phyloP scores from a whole-genome alignment of 164 flowering plant species.

The Taxillus chinensis region DNA sequence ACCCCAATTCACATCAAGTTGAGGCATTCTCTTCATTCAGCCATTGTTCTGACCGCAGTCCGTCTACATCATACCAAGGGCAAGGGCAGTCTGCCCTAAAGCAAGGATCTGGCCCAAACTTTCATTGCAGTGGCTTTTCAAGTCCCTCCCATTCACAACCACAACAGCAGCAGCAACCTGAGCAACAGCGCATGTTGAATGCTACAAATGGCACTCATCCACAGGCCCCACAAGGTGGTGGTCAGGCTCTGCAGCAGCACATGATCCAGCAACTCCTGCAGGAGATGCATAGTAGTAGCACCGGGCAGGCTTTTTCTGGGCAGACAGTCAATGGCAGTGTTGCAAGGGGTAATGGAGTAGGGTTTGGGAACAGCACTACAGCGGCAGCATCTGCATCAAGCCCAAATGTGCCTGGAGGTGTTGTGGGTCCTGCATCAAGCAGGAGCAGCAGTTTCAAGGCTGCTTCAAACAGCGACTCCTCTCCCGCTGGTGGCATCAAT shows the following conservation, averaged over 20 bases:
- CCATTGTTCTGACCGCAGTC: slow-evolving; percentile 31
- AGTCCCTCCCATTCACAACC: slow-evolving; percentile 26
- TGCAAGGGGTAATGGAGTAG: slow-evolving; percentile 18
- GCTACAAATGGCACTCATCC: slow-evolving; percentile 16
- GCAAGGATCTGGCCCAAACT: slow-evolving; percentile 36
- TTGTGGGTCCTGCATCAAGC: slow-evolving; percentile 27
- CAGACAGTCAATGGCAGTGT: slow-evolving; percentile 26
- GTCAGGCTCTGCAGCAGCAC: slow-evolving; percentile 55
- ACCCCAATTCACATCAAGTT: slow-evolving; percentile 31
- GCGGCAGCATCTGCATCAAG: slow-evolving; percentile 12
- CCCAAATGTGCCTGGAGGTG: slow-evolving; percentile 17
- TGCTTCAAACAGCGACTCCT: slow-evolving; percentile 36
- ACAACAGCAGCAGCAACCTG: slow-evolving; percentile 12
- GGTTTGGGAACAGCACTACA: slow-evolving; percentile 25
- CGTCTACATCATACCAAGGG: slow-evolving; percentile 38
- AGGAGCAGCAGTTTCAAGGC: slow-evolving; percentile 52
- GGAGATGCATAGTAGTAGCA: slow-evolving; percentile 41
- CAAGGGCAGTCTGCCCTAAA: slow-evolving; percentile 20
- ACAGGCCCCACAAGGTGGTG: slow-evolving; percentile 32
- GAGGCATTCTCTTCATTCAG: slow-evolving; percentile 43
- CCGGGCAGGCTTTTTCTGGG: slow-evolving; percentile 28
- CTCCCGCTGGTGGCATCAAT: slow-evolving; percentile 13
- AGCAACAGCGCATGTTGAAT: slow-evolving; percentile 20
- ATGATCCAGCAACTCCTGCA: slow-evolving; percentile 79
- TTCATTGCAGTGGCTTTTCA: slow-evolving; percentile 35